These are phyloP conservation scores for Curvularia verruculosa DNA, from an alignment of 2,329 filamentous ascomycete genomes.

Conservation along the genomic window DNA sequence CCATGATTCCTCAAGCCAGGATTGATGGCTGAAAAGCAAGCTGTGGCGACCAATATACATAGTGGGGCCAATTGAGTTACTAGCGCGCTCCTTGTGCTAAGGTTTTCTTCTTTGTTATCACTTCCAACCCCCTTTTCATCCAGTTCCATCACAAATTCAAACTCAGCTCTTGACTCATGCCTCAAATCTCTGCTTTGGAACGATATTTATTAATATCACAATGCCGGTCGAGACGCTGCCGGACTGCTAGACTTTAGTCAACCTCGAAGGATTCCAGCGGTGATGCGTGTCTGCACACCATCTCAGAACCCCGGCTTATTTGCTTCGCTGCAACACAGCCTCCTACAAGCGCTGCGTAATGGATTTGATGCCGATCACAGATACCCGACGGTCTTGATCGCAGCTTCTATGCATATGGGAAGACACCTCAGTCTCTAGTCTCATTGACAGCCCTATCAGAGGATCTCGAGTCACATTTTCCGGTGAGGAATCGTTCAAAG, in stretches of 20 bases:
- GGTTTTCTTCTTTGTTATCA: conserved; percentile 6
- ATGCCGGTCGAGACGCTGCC: not conserved
- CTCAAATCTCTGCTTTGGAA: not conserved
- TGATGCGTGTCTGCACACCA: conserved; percentile 15
- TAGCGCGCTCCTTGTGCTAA: conserved; percentile 3
- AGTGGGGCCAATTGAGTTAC: conserved; percentile 6
- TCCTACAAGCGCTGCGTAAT: not conserved
- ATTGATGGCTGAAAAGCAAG: not conserved
- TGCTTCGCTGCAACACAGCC: conserved; percentile 6
- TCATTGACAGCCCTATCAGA: conserved; percentile 1
- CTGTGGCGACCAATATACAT: not conserved
- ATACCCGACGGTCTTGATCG: not conserved
- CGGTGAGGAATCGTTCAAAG: not conserved
- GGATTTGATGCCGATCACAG: not conserved
- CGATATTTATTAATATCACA: not conserved
- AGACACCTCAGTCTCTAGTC: not conserved
- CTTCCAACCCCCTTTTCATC: not conserved
- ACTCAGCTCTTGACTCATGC: not conserved
- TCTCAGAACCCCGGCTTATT: conserved; percentile 1
- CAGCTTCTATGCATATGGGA: not conserved
- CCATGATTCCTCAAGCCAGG: not conserved
- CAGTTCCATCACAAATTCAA: not conserved
- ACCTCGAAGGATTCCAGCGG: not conserved
- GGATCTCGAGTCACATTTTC: not conserved
- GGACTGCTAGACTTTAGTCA: not conserved